phyloP scores from a whole-genome alignment of 2,329 filamentous ascomycete species.

The Fusarium dlaminii region DNA sequence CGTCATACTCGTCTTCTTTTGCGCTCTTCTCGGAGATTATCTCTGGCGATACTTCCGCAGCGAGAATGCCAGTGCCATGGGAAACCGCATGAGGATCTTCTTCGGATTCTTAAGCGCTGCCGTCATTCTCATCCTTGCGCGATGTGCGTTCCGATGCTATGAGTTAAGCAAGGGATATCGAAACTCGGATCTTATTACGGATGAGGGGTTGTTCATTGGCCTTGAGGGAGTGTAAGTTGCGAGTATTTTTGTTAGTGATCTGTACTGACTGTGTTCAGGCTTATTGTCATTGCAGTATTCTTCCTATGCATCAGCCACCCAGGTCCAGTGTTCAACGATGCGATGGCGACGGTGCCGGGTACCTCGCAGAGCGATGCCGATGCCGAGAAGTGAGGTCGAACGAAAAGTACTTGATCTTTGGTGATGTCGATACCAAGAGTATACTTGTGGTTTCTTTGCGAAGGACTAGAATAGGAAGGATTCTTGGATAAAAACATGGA shows the following conservation, averaged over 20 bases:
- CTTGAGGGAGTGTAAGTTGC: slow-evolving; percentile 60
- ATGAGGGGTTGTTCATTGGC: slow-evolving; percentile 62
- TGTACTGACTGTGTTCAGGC: slow-evolving; percentile 35
- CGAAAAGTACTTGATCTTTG: neutral
- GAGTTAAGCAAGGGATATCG: slow-evolving; percentile 71
- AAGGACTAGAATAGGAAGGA: neutral
- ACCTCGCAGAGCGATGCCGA: slow-evolving; percentile 13
- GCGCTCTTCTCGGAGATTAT: slow-evolving; percentile 58
- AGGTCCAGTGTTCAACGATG: slow-evolving; percentile 44
- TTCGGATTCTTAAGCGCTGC: slow-evolving; percentile 61
- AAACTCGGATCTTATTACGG: slow-evolving; percentile 60
- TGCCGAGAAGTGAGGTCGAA: neutral
- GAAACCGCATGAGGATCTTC: slow-evolving; percentile 53
- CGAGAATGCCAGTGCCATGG: slow-evolving; percentile 25
- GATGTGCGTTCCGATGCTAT: slow-evolving; percentile 71
- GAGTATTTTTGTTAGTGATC: accelerated
- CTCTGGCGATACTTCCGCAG: slow-evolving; percentile 51
- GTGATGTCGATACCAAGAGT: accelerated
- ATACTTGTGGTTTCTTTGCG: accelerated
- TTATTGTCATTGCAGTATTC: slow-evolving; percentile 50
- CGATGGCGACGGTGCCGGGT: neutral
- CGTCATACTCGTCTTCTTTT: slow-evolving; percentile 63
- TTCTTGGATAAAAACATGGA: accelerated
- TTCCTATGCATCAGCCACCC: slow-evolving; percentile 52
- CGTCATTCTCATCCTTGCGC: slow-evolving; percentile 67